Percentiles rank a stretch among this genome's conserved stretches.
Conservation (phyloP, 495 filamentous ascomycete species). For the Tuber aestivum region DNA sequence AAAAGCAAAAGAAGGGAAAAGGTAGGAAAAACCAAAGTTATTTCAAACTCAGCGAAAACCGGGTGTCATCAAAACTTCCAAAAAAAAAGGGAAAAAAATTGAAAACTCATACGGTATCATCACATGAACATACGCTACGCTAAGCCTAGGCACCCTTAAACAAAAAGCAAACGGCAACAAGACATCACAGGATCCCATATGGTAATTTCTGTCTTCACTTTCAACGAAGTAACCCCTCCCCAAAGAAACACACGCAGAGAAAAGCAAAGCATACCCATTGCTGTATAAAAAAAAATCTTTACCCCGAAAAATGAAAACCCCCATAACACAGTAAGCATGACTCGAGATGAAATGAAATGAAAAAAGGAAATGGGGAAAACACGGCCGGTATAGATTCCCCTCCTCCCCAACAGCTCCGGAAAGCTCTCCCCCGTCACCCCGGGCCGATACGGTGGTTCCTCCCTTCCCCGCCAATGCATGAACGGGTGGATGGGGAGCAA, state of each 20-base stretch:
- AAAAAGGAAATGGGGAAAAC: background rate
- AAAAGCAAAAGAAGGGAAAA: background rate
- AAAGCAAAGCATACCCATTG: constrained; percentile 6
- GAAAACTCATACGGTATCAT: background rate
- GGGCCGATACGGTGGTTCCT: background rate
- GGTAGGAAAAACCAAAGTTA: background rate
- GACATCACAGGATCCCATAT: background rate
- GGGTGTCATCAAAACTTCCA: background rate
- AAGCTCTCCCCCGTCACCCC: background rate
- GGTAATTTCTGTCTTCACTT: background rate
- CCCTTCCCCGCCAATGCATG: background rate
- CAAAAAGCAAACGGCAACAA: background rate
- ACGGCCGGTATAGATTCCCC: background rate
- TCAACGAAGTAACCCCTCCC: background rate
- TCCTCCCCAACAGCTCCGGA: background rate
- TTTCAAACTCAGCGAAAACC: too few species aligned
- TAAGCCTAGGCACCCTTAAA: background rate
- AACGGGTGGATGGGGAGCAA: background rate
- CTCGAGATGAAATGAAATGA: background rate
- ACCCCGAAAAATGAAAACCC: background rate
- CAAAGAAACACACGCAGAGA: background rate
- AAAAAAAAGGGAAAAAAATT: background rate
- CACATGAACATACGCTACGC: background rate
- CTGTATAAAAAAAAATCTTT: background rate
- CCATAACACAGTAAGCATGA: background rate